Conservation (phyloP, 305 asterid genomes). For the Rubia peregrina region DNA sequence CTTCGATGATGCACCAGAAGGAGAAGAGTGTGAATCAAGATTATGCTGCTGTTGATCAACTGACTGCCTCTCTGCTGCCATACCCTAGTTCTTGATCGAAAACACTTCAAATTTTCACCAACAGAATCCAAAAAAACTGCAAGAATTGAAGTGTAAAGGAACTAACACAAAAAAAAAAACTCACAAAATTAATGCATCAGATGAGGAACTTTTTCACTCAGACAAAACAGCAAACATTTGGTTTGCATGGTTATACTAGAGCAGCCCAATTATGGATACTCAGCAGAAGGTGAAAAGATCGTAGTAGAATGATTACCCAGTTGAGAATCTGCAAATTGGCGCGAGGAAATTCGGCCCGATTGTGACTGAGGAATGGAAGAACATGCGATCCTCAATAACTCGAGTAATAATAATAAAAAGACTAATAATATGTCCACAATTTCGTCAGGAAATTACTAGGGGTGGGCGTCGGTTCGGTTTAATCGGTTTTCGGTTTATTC, state of each 20-base stretch:
- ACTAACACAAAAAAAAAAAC: not conserved
- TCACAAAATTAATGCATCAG: not conserved
- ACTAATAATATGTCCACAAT: not conserved
- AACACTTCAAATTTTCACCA: not conserved
- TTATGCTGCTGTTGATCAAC: constrained; percentile 39
- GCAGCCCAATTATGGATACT: not conserved
- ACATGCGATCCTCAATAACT: not conserved
- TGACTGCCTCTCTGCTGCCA: constrained; percentile 61
- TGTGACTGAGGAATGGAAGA: not conserved
- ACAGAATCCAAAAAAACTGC: not conserved
- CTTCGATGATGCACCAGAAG: constrained; percentile 34
- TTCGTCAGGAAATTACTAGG: not conserved
- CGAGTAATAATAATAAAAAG: not conserved
- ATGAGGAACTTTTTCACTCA: not conserved
- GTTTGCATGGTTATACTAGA: not conserved
- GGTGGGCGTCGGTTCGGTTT: too few species aligned
- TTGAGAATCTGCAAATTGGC: not conserved
- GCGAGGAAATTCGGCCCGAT: not conserved
- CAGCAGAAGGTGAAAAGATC: not conserved
- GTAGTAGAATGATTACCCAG: not conserved
- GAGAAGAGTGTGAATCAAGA: constrained; percentile 41
- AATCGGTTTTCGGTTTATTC: too few species aligned
- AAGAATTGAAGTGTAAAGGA: not conserved
- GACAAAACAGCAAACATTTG: constrained; percentile 13
- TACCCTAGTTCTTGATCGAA: not conserved